Evolutionary conservation across 2,329 filamentous ascomycete genomes (phyloP).

Genomic region (Cladosporium austrohemisphaericum): DNA sequence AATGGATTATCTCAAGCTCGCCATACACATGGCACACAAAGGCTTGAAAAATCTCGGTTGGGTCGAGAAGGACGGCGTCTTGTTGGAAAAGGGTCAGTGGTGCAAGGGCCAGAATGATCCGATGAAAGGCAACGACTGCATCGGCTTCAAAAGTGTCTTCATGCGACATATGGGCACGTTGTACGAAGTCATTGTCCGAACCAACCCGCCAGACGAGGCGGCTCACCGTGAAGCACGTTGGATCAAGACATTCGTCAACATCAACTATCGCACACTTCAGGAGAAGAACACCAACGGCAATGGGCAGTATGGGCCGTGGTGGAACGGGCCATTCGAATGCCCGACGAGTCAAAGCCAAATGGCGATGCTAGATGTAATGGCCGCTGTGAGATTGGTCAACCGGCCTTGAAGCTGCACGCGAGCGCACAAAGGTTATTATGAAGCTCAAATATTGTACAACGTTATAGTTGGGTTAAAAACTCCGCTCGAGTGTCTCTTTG

Average conservation of each 20-base stretch:
- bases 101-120: constrained; percentile 25
- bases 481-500: too few species aligned
- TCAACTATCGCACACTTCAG: constrained; percentile 24
- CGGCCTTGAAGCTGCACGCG: constrained; percentile 1
- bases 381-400: constrained; percentile 25
- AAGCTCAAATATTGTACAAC: background rate
- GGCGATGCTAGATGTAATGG: constrained; percentile 31
- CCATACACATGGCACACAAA: constrained; percentile 25
- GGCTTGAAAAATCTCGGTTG: constrained; percentile 24
- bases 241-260: constrained; percentile 24
- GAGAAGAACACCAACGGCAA: constrained; percentile 27
- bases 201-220: constrained; percentile 4
- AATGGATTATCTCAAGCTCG: constrained; percentile 24
- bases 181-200: constrained; percentile 18
- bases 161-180: constrained; percentile 26
- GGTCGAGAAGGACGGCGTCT: constrained; percentile 26
- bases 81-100: constrained; percentile 26
- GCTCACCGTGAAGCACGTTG: constrained; percentile 17
- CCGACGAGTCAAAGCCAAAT: constrained; percentile 29
- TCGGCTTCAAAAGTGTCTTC: constrained; percentile 30
- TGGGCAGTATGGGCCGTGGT: constrained; percentile 32
- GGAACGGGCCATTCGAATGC: constrained; percentile 27
- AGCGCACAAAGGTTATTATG: background rate
- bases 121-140: constrained; percentile 25
- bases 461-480: too few species aligned